Evolutionary conservation across 2,329 filamentous ascomycete genomes (phyloP), one percentile per base, ranked within the genome.

Genomic region (Cucurbitaria berberidis): DNA sequence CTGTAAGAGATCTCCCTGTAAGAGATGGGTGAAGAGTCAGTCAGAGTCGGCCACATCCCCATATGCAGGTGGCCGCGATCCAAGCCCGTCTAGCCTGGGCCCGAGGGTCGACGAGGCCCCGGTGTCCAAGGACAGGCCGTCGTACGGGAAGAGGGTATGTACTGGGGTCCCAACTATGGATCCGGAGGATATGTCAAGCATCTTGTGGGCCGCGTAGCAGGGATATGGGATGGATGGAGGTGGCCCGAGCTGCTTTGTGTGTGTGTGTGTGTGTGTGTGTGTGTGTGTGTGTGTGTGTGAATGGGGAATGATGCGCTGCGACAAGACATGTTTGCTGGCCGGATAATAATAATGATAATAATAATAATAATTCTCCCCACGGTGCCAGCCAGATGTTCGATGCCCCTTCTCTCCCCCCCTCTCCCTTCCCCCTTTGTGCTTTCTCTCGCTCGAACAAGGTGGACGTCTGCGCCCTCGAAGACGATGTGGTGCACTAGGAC

Each of bases 141-240:
- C 15, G 38, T 51, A 48, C 45, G 51, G 48, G 48, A 35, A 46
- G 34, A 49, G 40, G 45, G 45, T 39, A 39, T 53, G 45, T 39
- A 39, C 55, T 51, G 48, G 55, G 52, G 51, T 48, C 36, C 53
- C 53, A 51, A 51, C 60, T 63, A 57, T 67, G 62, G 62, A 67
- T 43, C 39, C 49, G 58, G 44, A 53, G 44, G 48, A 59, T 43
- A 61, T 59, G 59, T 63, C 59, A 48, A 60, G 58, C 54, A 43
- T 59, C 43, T 52, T 50, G 50, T 60, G 54, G 54, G 40, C 29
- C 53, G 38, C 49, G 51, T 45, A 41, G 45, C 60, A 62, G 55
- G 62, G 60, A 59, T 53, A 44, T 53, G 35, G n/a, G 40, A 45
- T 49, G 55, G 44, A 48, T 13, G 30, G 27, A n/a, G 30, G 45